A percentile compares a stretch with the other conserved stretches of the same genome.
phyloP scores from a whole-genome alignment of 2,329 filamentous ascomycete species.

The Colletotrichum sidae region DNA sequence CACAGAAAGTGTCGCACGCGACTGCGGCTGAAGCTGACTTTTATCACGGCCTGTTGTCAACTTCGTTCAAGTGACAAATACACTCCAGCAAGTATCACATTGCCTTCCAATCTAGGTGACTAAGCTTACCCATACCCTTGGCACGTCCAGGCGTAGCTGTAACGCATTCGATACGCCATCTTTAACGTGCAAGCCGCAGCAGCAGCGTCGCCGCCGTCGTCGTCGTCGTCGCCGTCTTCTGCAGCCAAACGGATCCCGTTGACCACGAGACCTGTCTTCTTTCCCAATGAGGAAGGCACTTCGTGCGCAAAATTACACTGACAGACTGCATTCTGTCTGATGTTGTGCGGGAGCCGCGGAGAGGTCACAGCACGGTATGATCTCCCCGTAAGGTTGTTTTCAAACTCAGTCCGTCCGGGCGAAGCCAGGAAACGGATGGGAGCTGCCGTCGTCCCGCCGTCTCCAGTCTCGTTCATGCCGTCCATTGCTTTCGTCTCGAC shows the following conservation, averaged over 20 bases:
- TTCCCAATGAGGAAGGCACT: slow-evolving; percentile 21
- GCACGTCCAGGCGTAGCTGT: slow-evolving; percentile 1
- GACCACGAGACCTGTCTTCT: neutral
- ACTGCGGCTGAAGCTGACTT: slow-evolving; percentile 5
- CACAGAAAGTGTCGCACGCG: slow-evolving; percentile 22
- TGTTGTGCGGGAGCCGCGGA: neutral
- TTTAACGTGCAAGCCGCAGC: slow-evolving; percentile 1
- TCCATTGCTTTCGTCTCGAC: no score
- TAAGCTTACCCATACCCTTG: slow-evolving; percentile 26
- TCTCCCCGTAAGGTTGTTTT: slow-evolving; percentile 18
- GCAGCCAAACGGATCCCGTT: neutral
- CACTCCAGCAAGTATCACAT: no score
- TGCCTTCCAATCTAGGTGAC: neutral
- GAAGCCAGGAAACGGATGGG: neutral
- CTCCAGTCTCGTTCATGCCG: no score
- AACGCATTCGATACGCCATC: neutral
- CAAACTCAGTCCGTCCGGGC: neutral
- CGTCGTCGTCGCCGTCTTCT: no score
- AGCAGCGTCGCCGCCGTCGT: neutral
- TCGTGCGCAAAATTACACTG: neutral
- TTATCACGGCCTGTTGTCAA: slow-evolving; percentile 10
- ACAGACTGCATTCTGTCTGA: no score
- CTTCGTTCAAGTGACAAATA: slow-evolving; percentile 6
- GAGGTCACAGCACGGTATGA: slow-evolving; percentile 18
- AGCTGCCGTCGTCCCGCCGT: neutral